Percentiles rank a stretch among this genome's conserved stretches.
Conservation (phyloP, 768 basidiomycete genomes). For the Pulveroboletus sp. region DNA sequence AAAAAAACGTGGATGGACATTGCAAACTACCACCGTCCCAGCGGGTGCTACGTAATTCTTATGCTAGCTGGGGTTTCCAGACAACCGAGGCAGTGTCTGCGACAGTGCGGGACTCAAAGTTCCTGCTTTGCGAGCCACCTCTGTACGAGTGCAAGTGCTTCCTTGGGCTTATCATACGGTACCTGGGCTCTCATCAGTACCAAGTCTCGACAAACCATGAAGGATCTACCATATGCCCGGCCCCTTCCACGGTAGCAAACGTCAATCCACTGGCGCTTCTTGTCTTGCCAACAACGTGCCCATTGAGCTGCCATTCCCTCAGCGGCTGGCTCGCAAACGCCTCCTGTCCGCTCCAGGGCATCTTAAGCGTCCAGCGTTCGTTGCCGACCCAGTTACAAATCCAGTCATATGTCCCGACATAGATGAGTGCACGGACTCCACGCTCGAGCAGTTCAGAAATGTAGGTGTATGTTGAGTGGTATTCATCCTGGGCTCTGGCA, state of each 20-base stretch:
- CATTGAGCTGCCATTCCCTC: constrained; percentile 55
- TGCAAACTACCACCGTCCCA: too few relatives aligned
- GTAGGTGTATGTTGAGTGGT: constrained; percentile 31
- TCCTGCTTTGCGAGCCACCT: constrained; percentile 40
- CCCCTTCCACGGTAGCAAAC: constrained; percentile 60
- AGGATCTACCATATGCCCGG: constrained; percentile 67
- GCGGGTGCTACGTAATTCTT: too few relatives aligned
- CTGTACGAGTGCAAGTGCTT: constrained; percentile 46
- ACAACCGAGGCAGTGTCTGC: too few relatives aligned
- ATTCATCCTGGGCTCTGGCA: constrained; percentile 35
- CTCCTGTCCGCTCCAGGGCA: constrained; percentile 66
- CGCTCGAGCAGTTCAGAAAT: constrained; percentile 60
- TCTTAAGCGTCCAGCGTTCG: constrained; percentile 65
- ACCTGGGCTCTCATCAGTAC: constrained; percentile 33
- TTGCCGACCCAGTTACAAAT: constrained; percentile 80
- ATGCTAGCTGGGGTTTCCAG: too few relatives aligned
- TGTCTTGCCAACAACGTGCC: constrained; percentile 47
- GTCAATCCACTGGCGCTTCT: constrained; percentile 59
- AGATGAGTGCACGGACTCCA: constrained; percentile 68
- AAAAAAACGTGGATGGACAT: too few relatives aligned
- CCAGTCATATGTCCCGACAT: constrained; percentile 74
- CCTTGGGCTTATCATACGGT: constrained; percentile 59
- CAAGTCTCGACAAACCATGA: background rate
- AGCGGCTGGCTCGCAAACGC: constrained; percentile 45
- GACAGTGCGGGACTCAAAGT: constrained; percentile 16